Percentiles rank a stretch among this genome's conserved stretches.
Conservation (phyloP, 192 early-diverging fungal genomes). For the Rhizophagus sp. region DNA sequence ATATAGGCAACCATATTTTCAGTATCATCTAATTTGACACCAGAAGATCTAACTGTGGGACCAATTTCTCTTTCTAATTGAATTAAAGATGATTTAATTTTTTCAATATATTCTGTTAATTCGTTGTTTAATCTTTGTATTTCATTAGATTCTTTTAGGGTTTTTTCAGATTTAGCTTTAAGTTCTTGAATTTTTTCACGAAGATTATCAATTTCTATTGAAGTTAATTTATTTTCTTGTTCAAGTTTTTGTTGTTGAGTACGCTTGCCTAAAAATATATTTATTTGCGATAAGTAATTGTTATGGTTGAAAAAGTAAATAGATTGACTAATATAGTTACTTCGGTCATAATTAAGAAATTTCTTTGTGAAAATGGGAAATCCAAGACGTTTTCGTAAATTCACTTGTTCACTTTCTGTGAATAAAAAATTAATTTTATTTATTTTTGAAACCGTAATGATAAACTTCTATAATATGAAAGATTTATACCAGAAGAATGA, state of each 20-base stretch:
- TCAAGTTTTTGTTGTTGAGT: neutral
- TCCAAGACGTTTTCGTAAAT: constrained; percentile 3
- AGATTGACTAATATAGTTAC: neutral
- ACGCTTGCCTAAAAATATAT: neutral
- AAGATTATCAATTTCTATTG: constrained; percentile 2
- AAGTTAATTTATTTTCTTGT: constrained; percentile 5
- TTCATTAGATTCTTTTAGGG: neutral
- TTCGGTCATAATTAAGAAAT: constrained; percentile 22
- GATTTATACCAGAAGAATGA: neutral
- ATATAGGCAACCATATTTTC: constrained; percentile 29
- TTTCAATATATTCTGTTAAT: neutral
- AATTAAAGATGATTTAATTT: constrained; percentile 11
- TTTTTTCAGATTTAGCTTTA: neutral
- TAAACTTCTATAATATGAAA: neutral
- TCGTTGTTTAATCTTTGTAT: neutral
- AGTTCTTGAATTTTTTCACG: constrained; percentile 1
- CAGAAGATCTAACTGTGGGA: constrained; percentile 25
- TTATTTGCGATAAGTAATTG: neutral
- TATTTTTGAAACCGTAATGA: neutral
- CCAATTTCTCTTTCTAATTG: constrained; percentile 28
- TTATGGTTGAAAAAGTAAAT: neutral
- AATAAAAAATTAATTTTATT: neutral
- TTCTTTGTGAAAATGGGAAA: constrained; percentile 14
- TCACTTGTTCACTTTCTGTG: constrained; percentile 14
- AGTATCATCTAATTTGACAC: constrained; percentile 21